phyloP scores from a whole-genome alignment of 176 grass and related monocot species.

The Bromus sterilis region DNA sequence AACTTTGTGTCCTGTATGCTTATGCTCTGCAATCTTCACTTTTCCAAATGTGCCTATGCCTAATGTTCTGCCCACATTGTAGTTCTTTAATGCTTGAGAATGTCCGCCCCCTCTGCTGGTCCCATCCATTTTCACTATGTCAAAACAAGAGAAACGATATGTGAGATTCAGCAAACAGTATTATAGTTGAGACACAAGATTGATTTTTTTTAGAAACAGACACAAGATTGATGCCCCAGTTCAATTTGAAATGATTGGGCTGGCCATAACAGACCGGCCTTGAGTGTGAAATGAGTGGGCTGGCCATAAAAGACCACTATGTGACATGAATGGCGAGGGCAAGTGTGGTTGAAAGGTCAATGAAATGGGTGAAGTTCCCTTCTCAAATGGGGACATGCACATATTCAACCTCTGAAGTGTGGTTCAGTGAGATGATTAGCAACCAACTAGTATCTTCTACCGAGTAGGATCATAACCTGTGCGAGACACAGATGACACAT shows the following conservation, averaged over 20 bases:
- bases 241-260: too few relatives aligned
- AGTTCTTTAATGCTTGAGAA: constrained; percentile 59
- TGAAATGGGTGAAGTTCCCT: neutral
- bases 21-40: constrained; percentile 90
- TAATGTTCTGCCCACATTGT: constrained; percentile 69
- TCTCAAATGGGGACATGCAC: neutral
- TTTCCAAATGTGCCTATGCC: constrained; percentile 87
- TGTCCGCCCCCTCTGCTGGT: constrained; percentile 36
- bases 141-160: neutral
- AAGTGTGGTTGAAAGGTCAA: too few relatives aligned
- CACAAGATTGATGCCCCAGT: neutral
- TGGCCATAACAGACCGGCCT: neutral
- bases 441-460: neutral
- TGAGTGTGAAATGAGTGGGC: too few relatives aligned
- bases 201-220: too few relatives aligned
- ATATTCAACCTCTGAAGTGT: neutral
- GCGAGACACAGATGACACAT: too few relatives aligned
- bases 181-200: neutral
- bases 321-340: too few relatives aligned
- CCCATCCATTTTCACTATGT: constrained; percentile 54
- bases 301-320: too few relatives aligned
- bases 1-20: constrained; percentile 66
- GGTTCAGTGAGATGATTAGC: neutral
- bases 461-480: too few relatives aligned
- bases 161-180: neutral